Percentiles rank a stretch among this genome's conserved stretches.
These are phyloP conservation scores for Curvularia lunata DNA, from an alignment of 2,329 filamentous ascomycete genomes.

Conservation along the genomic window DNA sequence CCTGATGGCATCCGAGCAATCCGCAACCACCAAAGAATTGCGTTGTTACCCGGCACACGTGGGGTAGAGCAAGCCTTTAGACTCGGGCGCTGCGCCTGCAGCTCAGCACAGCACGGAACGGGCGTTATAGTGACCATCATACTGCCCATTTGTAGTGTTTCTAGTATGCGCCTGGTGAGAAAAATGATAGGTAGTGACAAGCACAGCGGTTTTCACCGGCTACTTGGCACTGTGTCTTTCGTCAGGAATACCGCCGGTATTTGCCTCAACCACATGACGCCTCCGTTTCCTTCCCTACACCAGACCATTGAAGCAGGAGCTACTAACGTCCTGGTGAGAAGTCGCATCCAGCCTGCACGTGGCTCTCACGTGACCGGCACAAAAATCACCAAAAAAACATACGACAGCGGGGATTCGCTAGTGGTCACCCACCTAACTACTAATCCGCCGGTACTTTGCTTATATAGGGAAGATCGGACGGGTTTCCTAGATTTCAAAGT, in stretches of 20 bases:
- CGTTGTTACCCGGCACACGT: not conserved
- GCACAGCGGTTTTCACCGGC: not conserved
- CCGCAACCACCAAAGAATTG: not conserved
- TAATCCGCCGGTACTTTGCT: too few relatives aligned
- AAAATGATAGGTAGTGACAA: not conserved
- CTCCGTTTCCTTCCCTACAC: too few relatives aligned
- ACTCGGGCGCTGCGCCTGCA: not conserved
- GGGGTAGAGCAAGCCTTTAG: not conserved
- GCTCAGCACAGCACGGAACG: not conserved
- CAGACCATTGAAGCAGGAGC: not conserved
- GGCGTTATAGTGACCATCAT: not conserved
- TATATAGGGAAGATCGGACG: too few relatives aligned
- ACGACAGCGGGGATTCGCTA: too few relatives aligned
- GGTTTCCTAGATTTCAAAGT: too few relatives aligned
- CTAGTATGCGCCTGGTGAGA: not conserved
- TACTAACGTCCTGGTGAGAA: not conserved
- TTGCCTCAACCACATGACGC: not conserved
- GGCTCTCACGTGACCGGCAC: too few relatives aligned
- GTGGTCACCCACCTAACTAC: too few relatives aligned
- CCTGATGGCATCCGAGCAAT: not conserved
- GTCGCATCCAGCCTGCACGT: too few relatives aligned
- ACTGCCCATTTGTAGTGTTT: not conserved
- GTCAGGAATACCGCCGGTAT: not conserved
- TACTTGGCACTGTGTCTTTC: not conserved
- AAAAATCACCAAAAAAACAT: too few relatives aligned